Conservation (phyloP, 225 moss, liverwort and hornwort species). For the Asterella californica region DNA sequence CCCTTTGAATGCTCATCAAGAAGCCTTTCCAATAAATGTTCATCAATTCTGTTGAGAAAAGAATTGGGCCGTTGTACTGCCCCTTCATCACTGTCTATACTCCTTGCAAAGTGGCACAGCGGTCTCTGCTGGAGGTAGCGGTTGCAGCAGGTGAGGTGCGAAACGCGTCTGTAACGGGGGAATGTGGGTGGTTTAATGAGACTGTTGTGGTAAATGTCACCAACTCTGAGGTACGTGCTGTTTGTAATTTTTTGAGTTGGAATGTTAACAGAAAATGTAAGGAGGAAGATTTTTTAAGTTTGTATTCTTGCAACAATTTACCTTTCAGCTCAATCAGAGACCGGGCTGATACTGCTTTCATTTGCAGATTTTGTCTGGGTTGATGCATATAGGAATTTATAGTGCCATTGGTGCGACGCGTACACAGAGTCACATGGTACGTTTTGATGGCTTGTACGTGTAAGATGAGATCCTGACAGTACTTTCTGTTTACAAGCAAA, state of each 20-base stretch:
- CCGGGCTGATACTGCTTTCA: neutral
- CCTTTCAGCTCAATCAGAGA: neutral
- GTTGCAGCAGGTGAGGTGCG: conserved; percentile 29
- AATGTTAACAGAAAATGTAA: no score
- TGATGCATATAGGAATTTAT: conserved; percentile 42
- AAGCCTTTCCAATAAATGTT: neutral
- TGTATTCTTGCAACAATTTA: neutral
- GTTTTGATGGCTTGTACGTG: neutral
- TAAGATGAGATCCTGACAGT: neutral
- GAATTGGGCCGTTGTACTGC: neutral
- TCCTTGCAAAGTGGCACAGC: conserved; percentile 17
- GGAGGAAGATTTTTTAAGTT: neutral
- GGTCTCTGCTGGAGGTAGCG: conserved; percentile 36
- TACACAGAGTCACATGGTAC: conserved; percentile 50
- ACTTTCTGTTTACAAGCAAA: neutral
- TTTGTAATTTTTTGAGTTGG: neutral
- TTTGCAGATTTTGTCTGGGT: conserved; percentile 35
- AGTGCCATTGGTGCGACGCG: conserved; percentile 34
- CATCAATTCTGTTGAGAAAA: neutral
- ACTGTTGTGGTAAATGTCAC: conserved; percentile 35
- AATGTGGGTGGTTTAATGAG: conserved; percentile 46
- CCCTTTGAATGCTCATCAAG: neutral
- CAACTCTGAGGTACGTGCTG: conserved; percentile 31
- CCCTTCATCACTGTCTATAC: neutral
- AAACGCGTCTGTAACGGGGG: conserved; percentile 35